A percentile compares a stretch with the other conserved stretches of the same genome.
Conservation (phyloP, 2,329 filamentous ascomycete genomes). For the Neopestalotiopsis rosae region DNA sequence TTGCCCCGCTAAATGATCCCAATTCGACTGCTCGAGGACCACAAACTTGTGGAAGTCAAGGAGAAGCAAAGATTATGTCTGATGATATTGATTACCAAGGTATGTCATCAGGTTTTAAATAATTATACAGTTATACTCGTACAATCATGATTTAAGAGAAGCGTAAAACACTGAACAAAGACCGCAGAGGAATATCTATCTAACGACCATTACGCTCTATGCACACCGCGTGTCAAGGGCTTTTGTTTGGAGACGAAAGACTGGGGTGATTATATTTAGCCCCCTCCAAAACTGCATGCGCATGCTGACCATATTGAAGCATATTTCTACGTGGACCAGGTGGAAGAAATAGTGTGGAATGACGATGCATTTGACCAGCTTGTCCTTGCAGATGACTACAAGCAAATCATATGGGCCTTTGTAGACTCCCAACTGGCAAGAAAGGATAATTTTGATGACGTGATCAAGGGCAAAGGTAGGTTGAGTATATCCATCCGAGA, state of each 20-base stretch:
- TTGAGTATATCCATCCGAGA: not conserved
- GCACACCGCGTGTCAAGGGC: conserved; percentile 48
- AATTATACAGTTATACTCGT: too few relatives aligned
- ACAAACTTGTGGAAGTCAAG: too few relatives aligned
- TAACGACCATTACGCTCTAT: conserved; percentile 46
- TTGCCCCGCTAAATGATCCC: too few relatives aligned
- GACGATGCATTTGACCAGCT: conserved; percentile 53
- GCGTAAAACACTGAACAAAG: too few relatives aligned
- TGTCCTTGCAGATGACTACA: conserved; percentile 54
- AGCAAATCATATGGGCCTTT: conserved; percentile 57
- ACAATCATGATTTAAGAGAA: too few relatives aligned
- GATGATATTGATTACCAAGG: too few relatives aligned
- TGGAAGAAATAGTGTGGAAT: conserved; percentile 53
- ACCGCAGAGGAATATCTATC: conserved; percentile 29
- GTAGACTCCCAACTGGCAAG: not conserved
- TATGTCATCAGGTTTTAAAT: too few relatives aligned
- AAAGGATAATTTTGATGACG: conserved; percentile 9
- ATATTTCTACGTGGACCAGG: conserved; percentile 51
- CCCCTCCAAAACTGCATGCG: too few relatives aligned
- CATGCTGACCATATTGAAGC: not conserved
- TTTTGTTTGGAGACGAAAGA: conserved; percentile 54
- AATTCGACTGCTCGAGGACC: too few relatives aligned
- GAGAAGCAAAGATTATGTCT: too few relatives aligned
- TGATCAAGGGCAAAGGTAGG: not conserved
- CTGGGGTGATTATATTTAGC: conserved; percentile 38